Evolutionary conservation across 441 rosid genomes (phyloP).

Genomic region (Dalechampia spathulata): DNA sequence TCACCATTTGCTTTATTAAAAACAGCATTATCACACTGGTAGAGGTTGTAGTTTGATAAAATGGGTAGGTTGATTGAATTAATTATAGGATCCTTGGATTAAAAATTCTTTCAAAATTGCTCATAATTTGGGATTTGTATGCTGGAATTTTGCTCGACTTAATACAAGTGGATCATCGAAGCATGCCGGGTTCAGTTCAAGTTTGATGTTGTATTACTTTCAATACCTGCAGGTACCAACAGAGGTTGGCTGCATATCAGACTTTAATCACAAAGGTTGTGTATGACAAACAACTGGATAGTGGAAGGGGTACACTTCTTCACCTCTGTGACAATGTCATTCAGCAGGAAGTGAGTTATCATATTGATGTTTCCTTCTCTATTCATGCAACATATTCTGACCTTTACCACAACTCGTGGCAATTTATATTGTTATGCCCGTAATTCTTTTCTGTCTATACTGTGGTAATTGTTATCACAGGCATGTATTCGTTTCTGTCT

Average conservation of each 20-base stretch:
- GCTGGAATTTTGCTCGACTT: too few species aligned
- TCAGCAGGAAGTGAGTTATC: constrained; percentile 69
- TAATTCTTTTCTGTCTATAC: neutral
- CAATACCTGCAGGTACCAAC: constrained; percentile 55
- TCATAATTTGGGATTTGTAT: neutral
- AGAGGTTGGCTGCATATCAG: constrained; percentile 77
- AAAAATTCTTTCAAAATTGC: neutral
- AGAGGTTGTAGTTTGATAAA: neutral
- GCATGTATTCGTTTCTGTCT: too few species aligned
- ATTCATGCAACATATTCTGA: neutral
- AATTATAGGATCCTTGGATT: neutral
- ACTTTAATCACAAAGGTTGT: constrained; percentile 81
- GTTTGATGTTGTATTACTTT: too few species aligned
- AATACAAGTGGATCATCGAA: too few species aligned
- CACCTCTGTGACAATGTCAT: constrained; percentile 95
- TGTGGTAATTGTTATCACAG: too few species aligned
- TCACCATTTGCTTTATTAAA: too few species aligned
- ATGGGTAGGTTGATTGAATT: neutral
- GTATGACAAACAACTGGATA: constrained; percentile 96
- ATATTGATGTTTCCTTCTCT: neutral
- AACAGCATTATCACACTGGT: too few species aligned
- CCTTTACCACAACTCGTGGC: neutral
- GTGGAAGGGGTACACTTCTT: constrained; percentile 92
- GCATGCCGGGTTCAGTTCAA: too few species aligned
- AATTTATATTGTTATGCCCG: too few species aligned